These are phyloP conservation scores for Acacia concinna DNA, from an alignment of 331 rosid species.

Conservation along the genomic window DNA sequence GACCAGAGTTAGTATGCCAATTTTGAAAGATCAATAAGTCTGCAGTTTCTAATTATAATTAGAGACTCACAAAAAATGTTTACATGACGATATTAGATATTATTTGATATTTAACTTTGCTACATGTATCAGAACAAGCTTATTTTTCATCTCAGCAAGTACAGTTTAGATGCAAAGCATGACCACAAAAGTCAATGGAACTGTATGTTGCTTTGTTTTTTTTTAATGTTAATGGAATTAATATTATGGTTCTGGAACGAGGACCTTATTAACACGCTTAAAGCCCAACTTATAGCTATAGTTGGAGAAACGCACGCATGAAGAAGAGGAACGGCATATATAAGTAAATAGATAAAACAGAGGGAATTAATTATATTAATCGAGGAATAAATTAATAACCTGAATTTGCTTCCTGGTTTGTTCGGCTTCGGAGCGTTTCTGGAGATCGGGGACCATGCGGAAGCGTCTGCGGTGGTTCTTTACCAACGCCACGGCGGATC, in stretches of 20 bases:
- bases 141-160: no score
- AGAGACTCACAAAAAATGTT: no score
- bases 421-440: constrained; percentile 48
- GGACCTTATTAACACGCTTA: neutral
- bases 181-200: no score
- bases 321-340: neutral
- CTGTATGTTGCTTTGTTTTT: no score
- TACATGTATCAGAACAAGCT: neutral
- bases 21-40: neutral
- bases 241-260: neutral
- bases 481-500: constrained; percentile 61
- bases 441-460: constrained; percentile 65
- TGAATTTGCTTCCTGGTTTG: constrained; percentile 47
- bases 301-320: neutral
- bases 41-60: no score
- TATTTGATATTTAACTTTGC: no score
- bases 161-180: no score
- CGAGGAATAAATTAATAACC: constrained; percentile 39
- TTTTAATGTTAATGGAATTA: no score
- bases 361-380: neutral
- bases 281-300: no score
- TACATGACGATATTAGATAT: neutral
- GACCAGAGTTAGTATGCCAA: no score
- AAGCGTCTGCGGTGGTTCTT: constrained; percentile 62
- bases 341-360: neutral